A percentile compares a stretch with the other conserved stretches of the same genome.
Conservation (phyloP, 805 yeast species). For the Sporopachydermia quercuum region DNA sequence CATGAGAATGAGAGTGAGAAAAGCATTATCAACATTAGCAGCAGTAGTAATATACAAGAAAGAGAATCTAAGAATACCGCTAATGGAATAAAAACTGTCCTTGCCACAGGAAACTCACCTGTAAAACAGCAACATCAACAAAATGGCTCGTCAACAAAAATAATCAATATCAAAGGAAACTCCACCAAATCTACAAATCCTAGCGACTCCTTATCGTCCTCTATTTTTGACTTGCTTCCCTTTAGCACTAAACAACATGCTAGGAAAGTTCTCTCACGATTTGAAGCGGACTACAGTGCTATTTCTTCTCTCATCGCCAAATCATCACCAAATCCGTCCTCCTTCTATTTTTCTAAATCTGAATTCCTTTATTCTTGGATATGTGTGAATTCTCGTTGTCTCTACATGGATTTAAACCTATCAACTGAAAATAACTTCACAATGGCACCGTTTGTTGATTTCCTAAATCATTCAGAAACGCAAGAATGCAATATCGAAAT, state of each 20-base stretch:
- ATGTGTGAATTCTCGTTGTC: conserved; percentile 82
- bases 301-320: conserved; percentile 18
- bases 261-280: conserved; percentile 25
- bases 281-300: conserved; percentile 28
- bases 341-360: conserved; percentile 5
- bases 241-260: conserved; percentile 24
- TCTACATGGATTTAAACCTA: conserved; percentile 54
- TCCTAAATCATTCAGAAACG: conserved; percentile 50
- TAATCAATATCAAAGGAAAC: conserved; percentile 2
- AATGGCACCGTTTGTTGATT: conserved; percentile 83
- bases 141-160: not conserved
- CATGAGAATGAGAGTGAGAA: conserved; percentile 7
- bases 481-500: conserved; percentile 16
- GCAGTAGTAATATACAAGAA: not conserved
- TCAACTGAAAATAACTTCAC: conserved; percentile 56
- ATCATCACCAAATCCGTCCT: too few species aligned
- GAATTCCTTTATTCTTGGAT: conserved; percentile 62
- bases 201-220: conserved; percentile 2
- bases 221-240: conserved; percentile 28
- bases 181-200: conserved; percentile 2
- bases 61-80: not conserved
- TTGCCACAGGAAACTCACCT: not conserved
- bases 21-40: not conserved
- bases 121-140: not conserved
- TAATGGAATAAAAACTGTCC: not conserved